These are phyloP conservation scores for Cotoneaster glaucophyllus DNA, from an alignment of 306 rosid species.

Conservation along the genomic window DNA sequence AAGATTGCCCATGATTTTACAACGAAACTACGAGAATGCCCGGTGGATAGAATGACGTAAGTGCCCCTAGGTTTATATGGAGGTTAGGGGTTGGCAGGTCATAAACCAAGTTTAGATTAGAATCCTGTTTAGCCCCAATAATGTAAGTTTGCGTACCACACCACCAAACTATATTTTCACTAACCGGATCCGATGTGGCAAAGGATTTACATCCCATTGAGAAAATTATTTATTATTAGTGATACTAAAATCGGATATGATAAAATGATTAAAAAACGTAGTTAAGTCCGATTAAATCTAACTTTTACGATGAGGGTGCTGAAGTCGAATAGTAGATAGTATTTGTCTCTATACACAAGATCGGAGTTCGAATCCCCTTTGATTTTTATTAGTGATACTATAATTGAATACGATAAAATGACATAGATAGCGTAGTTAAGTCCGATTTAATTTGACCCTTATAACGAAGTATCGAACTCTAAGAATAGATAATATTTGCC, in stretches of 20 bases:
- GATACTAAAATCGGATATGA: not conserved
- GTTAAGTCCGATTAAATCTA: too few relatives aligned
- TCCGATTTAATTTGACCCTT: too few relatives aligned
- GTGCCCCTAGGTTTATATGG: not conserved
- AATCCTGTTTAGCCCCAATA: not conserved
- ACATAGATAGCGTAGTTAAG: too few relatives aligned
- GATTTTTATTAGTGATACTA: not conserved
- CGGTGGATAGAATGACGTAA: not conserved
- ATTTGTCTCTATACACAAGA: too few relatives aligned
- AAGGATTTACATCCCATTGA: not conserved
- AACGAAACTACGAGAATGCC: constrained; percentile 4
- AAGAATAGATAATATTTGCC: too few relatives aligned
- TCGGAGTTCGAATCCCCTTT: not conserved
- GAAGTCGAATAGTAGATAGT: too few relatives aligned
- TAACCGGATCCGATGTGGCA: not conserved
- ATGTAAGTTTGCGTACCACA: not conserved
- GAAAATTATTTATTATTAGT: too few relatives aligned
- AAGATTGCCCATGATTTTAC: not conserved
- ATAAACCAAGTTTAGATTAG: not conserved
- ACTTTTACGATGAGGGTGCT: not conserved
- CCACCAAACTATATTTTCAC: not conserved
- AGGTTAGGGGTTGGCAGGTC: not conserved
- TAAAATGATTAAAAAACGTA: too few relatives aligned
- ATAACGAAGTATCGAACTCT: too few relatives aligned
- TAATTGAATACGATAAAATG: not conserved